Evolutionary conservation across 345 rosid genomes (phyloP).

Genomic region (Erucastrum elatum): DNA sequence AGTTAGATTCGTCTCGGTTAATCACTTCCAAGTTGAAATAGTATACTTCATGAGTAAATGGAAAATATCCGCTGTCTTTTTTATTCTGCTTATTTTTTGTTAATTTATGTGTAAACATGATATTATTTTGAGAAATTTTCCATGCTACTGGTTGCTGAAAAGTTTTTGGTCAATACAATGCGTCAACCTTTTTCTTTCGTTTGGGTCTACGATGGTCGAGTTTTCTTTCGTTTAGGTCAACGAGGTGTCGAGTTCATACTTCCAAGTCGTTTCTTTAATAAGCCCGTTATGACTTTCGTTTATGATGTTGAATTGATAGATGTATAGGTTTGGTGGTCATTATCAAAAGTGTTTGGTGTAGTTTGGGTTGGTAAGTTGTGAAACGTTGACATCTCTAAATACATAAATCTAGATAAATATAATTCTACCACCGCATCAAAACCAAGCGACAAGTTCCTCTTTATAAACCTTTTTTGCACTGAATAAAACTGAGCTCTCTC

Average conservation of each 20-base stretch:
- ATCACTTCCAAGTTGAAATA: not conserved
- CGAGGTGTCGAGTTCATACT: constrained; percentile 3
- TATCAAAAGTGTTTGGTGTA: constrained; percentile 13
- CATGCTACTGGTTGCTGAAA: not conserved
- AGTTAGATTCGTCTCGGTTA: not conserved
- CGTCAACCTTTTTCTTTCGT: not conserved
- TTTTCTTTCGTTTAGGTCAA: not conserved
- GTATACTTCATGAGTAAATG: too few species aligned
- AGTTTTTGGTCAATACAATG: not conserved
- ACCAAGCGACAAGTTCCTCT: not conserved
- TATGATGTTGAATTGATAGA: not conserved
- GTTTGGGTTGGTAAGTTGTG: not conserved
- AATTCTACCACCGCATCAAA: not conserved
- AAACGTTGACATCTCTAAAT: constrained; percentile 2
- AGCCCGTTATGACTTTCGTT: not conserved
- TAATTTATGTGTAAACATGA: not conserved
- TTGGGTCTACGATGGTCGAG: not conserved
- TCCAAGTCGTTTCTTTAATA: not conserved
- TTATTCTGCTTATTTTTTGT: not conserved
- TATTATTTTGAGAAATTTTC: not conserved
- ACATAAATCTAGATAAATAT: not conserved
- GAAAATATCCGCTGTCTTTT: not conserved
- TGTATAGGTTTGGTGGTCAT: not conserved
- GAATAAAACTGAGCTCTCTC: not conserved
- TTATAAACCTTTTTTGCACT: not conserved